A percentile compares a stretch with the other conserved stretches of the same genome.
These are phyloP conservation scores for Suillus subalutaceus DNA, from an alignment of 768 basidiomycete species.

Conservation along the genomic window DNA sequence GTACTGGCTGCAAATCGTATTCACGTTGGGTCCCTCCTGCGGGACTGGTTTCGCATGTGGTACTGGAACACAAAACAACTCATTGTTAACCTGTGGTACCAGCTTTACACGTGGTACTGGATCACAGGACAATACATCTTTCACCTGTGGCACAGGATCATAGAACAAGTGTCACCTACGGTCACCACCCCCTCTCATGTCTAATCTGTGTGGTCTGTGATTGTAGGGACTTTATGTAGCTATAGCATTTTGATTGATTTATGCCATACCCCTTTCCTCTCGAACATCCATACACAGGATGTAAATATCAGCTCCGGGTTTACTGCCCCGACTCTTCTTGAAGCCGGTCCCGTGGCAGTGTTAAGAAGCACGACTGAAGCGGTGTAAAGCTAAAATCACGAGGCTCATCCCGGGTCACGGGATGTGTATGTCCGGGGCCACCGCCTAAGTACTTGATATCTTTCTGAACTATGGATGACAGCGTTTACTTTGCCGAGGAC, in stretches of 20 bases:
- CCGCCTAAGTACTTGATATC: neutral
- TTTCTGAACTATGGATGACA: neutral
- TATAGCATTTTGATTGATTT: neutral
- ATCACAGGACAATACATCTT: neutral
- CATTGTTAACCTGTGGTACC: no score
- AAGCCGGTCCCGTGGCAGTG: neutral
- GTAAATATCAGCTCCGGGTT: no score
- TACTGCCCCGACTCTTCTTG: neutral
- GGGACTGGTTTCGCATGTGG: no score
- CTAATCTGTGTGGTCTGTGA: neutral
- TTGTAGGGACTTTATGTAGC: neutral
- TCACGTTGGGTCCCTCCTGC: neutral
- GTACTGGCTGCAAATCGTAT: neutral
- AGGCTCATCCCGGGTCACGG: neutral
- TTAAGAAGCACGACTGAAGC: neutral
- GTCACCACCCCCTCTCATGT: neutral
- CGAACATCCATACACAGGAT: neutral
- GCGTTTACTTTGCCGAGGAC: neutral
- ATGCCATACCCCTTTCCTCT: neutral
- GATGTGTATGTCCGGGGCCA: neutral
- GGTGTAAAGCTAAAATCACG: slow-evolving; percentile 5
- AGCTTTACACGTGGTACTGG: neutral
- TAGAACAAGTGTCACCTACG: neutral
- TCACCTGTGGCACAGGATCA: neutral
- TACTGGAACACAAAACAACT: neutral